Evolutionary conservation across 2,329 filamentous ascomycete genomes (phyloP).

Genomic region (Pseudocercospora vitis): DNA sequence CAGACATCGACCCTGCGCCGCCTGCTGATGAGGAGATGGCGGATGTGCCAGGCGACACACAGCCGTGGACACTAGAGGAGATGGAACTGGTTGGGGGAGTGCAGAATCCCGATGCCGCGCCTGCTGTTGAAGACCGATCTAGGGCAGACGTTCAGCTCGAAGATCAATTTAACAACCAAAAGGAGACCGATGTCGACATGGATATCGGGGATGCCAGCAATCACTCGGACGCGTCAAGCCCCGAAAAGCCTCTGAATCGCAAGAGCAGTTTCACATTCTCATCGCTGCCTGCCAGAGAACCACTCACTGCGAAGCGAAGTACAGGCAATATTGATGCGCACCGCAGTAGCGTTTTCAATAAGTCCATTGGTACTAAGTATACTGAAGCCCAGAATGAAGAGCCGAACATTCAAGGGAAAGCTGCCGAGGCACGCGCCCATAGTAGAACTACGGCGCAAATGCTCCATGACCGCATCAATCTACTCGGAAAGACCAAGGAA

Average conservation of each 20-base stretch:
- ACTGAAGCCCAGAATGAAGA: conserved; percentile 58
- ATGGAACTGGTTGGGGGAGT: conserved; percentile 33
- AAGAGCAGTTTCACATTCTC: conserved; percentile 97
- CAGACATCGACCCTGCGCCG: conserved; percentile 30
- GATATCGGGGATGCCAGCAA: conserved; percentile 42
- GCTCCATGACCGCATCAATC: conserved; percentile 87
- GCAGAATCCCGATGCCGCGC: conserved; percentile 19
- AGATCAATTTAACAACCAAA: conserved; percentile 26
- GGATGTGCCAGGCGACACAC: conserved; percentile 18
- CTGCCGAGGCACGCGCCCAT: conserved; percentile 55
- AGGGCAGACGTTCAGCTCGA: conserved; percentile 11
- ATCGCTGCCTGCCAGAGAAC: conserved; percentile 85
- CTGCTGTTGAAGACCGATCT: conserved; percentile 22
- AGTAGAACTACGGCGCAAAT: conserved; percentile 92
- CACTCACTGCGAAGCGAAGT: conserved; percentile 79
- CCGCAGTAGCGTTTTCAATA: conserved; percentile 70
- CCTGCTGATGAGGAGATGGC: conserved; percentile 21
- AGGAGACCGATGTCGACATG: conserved; percentile 41
- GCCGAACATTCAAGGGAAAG: conserved; percentile 50
- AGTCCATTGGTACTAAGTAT: conserved; percentile 68
- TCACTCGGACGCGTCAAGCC: conserved; percentile 60
- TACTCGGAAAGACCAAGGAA: conserved; percentile 60
- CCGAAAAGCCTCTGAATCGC: conserved; percentile 72
- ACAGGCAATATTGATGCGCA: conserved; percentile 69
- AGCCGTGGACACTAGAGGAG: conserved; percentile 20